Evolutionary conservation across 495 filamentous ascomycete species (phyloP), one percentile per base, ranked within the genome.

Genomic region (Hypoxylon lienhwacheense): DNA sequence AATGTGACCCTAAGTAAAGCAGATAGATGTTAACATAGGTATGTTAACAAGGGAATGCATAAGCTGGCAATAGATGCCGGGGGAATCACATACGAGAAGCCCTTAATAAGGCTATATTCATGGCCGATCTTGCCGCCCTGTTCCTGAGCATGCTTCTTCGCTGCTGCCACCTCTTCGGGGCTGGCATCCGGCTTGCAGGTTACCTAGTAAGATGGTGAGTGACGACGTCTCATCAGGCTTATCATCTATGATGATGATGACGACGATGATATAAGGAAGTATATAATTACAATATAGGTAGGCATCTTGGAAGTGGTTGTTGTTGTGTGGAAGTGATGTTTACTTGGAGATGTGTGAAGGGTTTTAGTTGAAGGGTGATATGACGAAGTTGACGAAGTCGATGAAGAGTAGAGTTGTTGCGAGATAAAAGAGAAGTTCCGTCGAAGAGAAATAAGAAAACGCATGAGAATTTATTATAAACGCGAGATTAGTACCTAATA

Each of bases 71-170:
- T n/a, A n/a, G n/a, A n/a, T n/a, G n/a, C n/a, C n/a, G n/a, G n/a
- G 31, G 22, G 48, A 35, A 35, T 49, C 15, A 60, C 87, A 64
- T 83, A 97, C 93, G 85, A 84, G 77, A 97, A 96, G 29, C 88
- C 90, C 71, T 89, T 92, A 75, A 95, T 89, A 55, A 97, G 68
- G 28, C 70, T 84, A 77, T 88, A 96, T 66, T 91, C 88, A 59
- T 91, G 82, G 43, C 71, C 81, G 72, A 97, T 91, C 64, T 78
- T 80, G 53, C 91, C 93, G 50, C 91, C 91, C 60, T 90, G 81
- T 22, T 81, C 74, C 33, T 63, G 69, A 41, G 83, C 85, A 1
- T 80, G 61, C 52, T 88, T 71, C 82, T 95, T 96, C 52, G 88
- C 86, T 83, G 81, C 82, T 16, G 83, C 72, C 28, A 95, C 71